Evolutionary conservation across 768 basidiomycete genomes (phyloP).

Genomic region (Trichaptum fuscoviolaceum): DNA sequence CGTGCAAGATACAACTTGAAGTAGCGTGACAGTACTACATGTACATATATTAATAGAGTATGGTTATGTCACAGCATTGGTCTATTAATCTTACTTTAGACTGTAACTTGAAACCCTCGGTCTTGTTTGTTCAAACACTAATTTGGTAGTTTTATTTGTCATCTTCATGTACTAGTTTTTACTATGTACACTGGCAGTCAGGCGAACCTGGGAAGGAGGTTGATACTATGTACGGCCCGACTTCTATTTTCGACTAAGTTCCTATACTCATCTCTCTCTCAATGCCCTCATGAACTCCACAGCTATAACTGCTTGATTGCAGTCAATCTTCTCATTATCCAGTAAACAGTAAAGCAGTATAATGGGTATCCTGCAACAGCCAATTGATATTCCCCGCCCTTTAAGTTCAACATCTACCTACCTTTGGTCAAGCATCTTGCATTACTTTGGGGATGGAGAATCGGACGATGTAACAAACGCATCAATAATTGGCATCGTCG

Average conservation of each 20-base stretch:
- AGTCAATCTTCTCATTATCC: background rate
- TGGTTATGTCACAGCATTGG: too few species aligned
- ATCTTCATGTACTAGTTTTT: too few species aligned
- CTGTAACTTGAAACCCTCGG: too few species aligned
- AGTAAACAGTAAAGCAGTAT: background rate
- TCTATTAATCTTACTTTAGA: too few species aligned
- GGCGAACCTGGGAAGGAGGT: too few species aligned
- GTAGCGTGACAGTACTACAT: too few species aligned
- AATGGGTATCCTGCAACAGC: background rate
- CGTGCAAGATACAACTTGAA: too few species aligned
- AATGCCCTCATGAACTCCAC: background rate
- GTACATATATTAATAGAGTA: too few species aligned
- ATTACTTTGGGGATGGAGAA: background rate
- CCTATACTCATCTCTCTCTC: background rate
- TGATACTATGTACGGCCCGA: too few species aligned
- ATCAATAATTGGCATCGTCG: constrained; percentile 68
- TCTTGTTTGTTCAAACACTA: too few species aligned
- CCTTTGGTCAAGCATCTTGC: background rate
- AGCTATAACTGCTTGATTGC: constrained; percentile 1
- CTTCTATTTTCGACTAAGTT: background rate
- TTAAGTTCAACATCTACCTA: background rate
- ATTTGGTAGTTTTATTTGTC: too few species aligned
- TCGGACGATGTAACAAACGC: constrained; percentile 1
- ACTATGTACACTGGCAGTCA: too few species aligned
- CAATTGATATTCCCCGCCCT: background rate